phyloP scores from a whole-genome alignment of 78 protist species.

The Guillardia theta region DNA sequence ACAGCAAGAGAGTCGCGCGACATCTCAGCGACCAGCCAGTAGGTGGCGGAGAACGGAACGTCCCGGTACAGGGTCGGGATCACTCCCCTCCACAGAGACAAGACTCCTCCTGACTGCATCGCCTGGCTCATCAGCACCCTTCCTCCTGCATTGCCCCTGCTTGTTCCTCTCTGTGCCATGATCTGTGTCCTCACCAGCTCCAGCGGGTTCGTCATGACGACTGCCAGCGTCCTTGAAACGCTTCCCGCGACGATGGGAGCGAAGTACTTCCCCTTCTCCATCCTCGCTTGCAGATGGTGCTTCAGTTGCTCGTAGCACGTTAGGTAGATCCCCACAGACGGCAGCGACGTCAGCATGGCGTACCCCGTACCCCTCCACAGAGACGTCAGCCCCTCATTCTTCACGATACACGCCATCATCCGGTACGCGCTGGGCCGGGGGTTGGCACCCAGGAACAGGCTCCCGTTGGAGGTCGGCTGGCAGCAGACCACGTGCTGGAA shows the following conservation, averaged over 20 bases:
- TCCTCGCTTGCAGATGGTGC: neutral
- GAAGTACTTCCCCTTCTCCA: neutral
- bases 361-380: neutral
- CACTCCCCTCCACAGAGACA: slow-evolving; percentile 72
- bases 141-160: no score
- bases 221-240: neutral
- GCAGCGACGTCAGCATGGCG: neutral
- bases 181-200: neutral
- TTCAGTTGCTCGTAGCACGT: neutral
- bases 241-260: neutral
- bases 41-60: slow-evolving; percentile 80
- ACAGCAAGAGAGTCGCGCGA: no score
- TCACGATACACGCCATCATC: neutral
- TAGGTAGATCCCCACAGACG: neutral
- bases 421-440: neutral
- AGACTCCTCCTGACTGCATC: neutral
- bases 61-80: slow-evolving; percentile 71
- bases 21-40: slow-evolving; percentile 71
- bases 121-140: neutral
- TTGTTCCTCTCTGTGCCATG: neutral
- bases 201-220: neutral
- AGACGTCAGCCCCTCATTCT: neutral
- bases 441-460: neutral
- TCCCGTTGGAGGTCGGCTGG: neutral
- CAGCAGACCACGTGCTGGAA: no score